phyloP scores from a whole-genome alignment of 2,329 filamentous ascomycete species.

The Zymoseptoria ardabiliae region DNA sequence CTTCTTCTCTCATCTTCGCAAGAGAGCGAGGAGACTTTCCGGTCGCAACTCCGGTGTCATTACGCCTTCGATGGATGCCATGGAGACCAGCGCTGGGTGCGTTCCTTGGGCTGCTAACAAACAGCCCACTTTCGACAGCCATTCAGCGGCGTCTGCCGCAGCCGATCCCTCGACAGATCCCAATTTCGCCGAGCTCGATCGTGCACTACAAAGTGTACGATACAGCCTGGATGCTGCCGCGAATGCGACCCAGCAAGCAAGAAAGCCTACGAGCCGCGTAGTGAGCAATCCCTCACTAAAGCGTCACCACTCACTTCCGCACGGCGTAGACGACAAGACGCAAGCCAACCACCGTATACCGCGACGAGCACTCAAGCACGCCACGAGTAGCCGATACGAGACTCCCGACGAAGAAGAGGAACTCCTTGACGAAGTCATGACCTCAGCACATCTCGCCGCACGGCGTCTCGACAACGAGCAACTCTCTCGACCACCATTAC shows the following conservation, averaged over 20 bases:
- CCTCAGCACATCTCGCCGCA: constrained; percentile 67
- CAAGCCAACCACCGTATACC: constrained; percentile 55
- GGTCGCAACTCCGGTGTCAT: constrained; percentile 79
- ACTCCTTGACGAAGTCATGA: constrained; percentile 79
- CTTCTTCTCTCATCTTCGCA: constrained; percentile 95
- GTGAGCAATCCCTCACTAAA: constrained; percentile 42
- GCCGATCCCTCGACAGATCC: constrained; percentile 38
- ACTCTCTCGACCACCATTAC: constrained; percentile 41
- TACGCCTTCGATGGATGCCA: constrained; percentile 72
- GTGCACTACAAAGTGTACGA: constrained; percentile 53
- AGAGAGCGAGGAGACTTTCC: constrained; percentile 84
- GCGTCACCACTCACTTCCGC: constrained; percentile 42
- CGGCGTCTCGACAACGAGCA: constrained; percentile 53
- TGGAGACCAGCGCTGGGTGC: constrained; percentile 88
- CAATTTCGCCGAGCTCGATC: constrained; percentile 54
- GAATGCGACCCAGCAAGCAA: constrained; percentile 28
- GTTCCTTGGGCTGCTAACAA: constrained; percentile 67
- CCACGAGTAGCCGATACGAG: constrained; percentile 78
- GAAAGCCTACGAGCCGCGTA: constrained; percentile 29
- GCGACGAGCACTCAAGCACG: constrained; percentile 63
- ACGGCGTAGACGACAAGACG: constrained; percentile 42
- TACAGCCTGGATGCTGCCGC: constrained; percentile 47
- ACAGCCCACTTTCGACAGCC: constrained; percentile 56
- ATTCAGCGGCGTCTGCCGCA: constrained; percentile 49
- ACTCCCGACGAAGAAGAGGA: constrained; percentile 96